Percentiles rank a stretch among this genome's conserved stretches.
phyloP scores from a whole-genome alignment of 2,329 filamentous ascomycete genomes.

The Trichoderma hamatum region DNA sequence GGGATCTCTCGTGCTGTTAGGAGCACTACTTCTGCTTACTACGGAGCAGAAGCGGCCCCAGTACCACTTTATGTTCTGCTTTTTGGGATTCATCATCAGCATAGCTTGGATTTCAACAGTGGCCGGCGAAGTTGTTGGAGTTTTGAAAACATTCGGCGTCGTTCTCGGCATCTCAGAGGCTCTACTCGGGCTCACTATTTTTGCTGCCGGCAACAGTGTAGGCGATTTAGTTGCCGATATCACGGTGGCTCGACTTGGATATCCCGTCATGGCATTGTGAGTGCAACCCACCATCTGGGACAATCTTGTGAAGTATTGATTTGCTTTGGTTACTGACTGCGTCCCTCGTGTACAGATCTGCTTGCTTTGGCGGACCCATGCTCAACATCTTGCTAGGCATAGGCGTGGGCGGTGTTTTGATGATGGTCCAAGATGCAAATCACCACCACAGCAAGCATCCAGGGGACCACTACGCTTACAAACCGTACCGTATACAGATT shows the following conservation, averaged over 20 bases:
- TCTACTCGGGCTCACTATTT: slow-evolving; percentile 90
- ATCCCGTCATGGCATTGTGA: slow-evolving; percentile 89
- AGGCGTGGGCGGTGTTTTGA: slow-evolving; percentile 86
- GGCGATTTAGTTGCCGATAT: slow-evolving; percentile 94
- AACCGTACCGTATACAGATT: slow-evolving; percentile 81
- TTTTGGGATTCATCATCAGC: slow-evolving; percentile 86
- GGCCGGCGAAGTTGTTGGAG: slow-evolving; percentile 91
- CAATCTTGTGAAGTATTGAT: not conserved
- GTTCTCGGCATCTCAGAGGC: slow-evolving; percentile 93
- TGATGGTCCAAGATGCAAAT: slow-evolving; percentile 74
- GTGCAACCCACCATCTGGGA: slow-evolving; percentile 36
- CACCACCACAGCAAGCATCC: slow-evolving; percentile 69
- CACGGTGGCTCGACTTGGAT: slow-evolving; percentile 89
- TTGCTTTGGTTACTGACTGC: not conserved
- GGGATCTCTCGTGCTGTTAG: slow-evolving; percentile 67
- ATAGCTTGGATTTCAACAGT: slow-evolving; percentile 97
- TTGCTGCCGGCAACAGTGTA: slow-evolving; percentile 93
- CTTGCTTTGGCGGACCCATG: slow-evolving; percentile 98
- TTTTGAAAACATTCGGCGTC: slow-evolving; percentile 90
- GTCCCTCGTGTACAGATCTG: slow-evolving; percentile 57
- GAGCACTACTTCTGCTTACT: slow-evolving; percentile 69
- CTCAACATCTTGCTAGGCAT: slow-evolving; percentile 95
- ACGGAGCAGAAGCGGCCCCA: slow-evolving; percentile 67
- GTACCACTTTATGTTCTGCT: slow-evolving; percentile 79
- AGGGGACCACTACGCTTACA: slow-evolving; percentile 64